phyloP scores from a whole-genome alignment of 495 filamentous ascomycete species.

The Trichoderma asperelloides region DNA sequence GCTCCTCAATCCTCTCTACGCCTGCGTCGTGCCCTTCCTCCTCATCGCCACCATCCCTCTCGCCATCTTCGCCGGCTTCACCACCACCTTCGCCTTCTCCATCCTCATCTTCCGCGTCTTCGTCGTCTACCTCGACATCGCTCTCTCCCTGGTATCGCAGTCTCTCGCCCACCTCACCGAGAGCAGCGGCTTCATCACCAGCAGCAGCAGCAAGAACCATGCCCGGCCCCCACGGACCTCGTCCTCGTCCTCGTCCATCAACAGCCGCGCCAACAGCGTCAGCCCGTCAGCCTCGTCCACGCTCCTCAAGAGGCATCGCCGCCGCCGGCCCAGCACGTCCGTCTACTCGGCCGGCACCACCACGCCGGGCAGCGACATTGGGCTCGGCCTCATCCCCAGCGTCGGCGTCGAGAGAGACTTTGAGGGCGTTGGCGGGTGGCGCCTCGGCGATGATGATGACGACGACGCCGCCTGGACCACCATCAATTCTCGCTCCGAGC shows the following conservation, averaged over 20 bases:
- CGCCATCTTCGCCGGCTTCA: slow-evolving; percentile 58
- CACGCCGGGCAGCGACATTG: slow-evolving; percentile 24
- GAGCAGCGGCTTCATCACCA: slow-evolving; percentile 3
- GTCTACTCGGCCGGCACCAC: slow-evolving; percentile 21
- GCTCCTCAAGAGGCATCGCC: slow-evolving; percentile 12
- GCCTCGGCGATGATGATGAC: slow-evolving; percentile 41
- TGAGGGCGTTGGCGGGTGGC: slow-evolving; percentile 81
- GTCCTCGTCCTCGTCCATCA: not conserved
- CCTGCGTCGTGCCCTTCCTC: slow-evolving; percentile 54
- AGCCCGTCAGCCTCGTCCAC: slow-evolving; percentile 2
- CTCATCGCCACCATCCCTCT: slow-evolving; percentile 60
- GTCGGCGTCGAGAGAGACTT: slow-evolving; percentile 56
- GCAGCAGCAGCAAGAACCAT: not conserved
- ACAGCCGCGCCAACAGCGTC: slow-evolving; percentile 7
- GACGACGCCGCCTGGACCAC: slow-evolving; percentile 64
- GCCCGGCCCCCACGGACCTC: not conserved
- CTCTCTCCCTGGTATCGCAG: slow-evolving; percentile 46
- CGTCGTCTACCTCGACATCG: slow-evolving; percentile 63
- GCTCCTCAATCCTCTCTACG: slow-evolving; percentile 36
- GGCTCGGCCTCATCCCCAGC: slow-evolving; percentile 29
- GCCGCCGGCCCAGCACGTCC: slow-evolving; percentile 9
- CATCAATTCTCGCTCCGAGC: slow-evolving; percentile 63
- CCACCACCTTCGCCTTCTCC: slow-evolving; percentile 55
- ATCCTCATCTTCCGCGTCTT: slow-evolving; percentile 56
- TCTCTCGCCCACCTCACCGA: slow-evolving; percentile 38